Evolutionary conservation across 495 filamentous ascomycete species (phyloP).

Genomic region (Aspergillus bertholletiae): DNA sequence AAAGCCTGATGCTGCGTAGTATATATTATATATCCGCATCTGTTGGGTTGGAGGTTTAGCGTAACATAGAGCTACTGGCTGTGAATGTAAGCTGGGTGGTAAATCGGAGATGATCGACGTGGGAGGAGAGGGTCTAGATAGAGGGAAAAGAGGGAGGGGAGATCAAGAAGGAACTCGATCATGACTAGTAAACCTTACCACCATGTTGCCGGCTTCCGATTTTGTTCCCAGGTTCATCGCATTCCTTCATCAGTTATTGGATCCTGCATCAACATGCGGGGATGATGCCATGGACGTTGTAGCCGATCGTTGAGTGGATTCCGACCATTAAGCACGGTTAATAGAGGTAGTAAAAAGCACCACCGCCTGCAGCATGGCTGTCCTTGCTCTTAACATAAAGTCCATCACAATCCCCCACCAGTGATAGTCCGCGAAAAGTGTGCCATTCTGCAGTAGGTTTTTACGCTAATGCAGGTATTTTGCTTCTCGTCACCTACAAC

Average conservation of each 20-base stretch:
- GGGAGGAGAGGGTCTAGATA: neutral
- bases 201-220: neutral
- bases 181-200: neutral
- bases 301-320: neutral
- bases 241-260: neutral
- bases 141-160: neutral
- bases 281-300: neutral
- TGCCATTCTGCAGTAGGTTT: constrained; percentile 10
- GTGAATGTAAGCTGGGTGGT: neutral
- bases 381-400: neutral
- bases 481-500: constrained; percentile 11
- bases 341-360: neutral
- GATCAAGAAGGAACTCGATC: neutral
- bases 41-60: neutral
- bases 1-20: neutral
- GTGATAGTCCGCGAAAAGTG: neutral
- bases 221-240: neutral
- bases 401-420: neutral
- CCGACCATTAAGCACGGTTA: constrained; percentile 3
- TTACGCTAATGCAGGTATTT: constrained; percentile 13
- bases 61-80: neutral
- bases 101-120: constrained; percentile 2
- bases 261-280: neutral
- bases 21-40: neutral
- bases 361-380: neutral